A percentile compares a stretch with the other conserved stretches of the same genome.
Evolutionary conservation across 768 basidiomycete genomes (phyloP).

Genomic region (Kwoniella newhampshirensis): DNA sequence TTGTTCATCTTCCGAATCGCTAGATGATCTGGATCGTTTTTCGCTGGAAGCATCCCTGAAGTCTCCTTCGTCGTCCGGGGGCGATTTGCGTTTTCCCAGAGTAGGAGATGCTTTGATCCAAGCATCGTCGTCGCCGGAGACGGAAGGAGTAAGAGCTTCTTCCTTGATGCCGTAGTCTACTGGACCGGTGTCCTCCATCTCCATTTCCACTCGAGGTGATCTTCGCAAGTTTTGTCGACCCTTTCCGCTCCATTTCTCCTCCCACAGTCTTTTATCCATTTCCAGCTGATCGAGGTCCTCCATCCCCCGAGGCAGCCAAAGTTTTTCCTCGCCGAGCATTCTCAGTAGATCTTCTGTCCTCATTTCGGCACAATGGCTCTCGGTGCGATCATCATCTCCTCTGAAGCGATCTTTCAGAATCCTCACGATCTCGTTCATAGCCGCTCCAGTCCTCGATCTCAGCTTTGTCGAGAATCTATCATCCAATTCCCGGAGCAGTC

Average conservation of each 20-base stretch:
- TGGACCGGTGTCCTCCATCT: neutral
- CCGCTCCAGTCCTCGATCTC: neutral
- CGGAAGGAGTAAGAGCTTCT: neutral
- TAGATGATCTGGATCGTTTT: constrained; percentile 1
- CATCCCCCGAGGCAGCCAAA: constrained; percentile 6
- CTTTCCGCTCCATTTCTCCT: neutral
- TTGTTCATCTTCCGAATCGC: neutral
- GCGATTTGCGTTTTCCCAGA: constrained; percentile 15
- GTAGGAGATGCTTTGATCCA: neutral
- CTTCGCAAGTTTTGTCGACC: neutral
- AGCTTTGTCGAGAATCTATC: constrained; percentile 5
- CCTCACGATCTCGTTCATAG: constrained; percentile 1
- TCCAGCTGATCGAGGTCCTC: neutral
- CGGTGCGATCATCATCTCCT: constrained; percentile 3
- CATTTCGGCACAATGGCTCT: constrained; percentile 6
- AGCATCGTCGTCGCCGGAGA: neutral
- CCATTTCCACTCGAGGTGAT: constrained; percentile 14
- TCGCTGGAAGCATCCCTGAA: neutral
- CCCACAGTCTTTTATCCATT: neutral
- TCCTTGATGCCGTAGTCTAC: constrained; percentile 14
- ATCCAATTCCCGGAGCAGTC: constrained; percentile 8
- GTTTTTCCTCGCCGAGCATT: constrained; percentile 3
- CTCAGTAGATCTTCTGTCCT: neutral
- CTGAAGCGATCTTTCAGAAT: constrained; percentile 1
- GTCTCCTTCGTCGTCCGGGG: neutral